phyloP scores from a whole-genome alignment of 208 protist species.

The Porcisia deanei region DNA sequence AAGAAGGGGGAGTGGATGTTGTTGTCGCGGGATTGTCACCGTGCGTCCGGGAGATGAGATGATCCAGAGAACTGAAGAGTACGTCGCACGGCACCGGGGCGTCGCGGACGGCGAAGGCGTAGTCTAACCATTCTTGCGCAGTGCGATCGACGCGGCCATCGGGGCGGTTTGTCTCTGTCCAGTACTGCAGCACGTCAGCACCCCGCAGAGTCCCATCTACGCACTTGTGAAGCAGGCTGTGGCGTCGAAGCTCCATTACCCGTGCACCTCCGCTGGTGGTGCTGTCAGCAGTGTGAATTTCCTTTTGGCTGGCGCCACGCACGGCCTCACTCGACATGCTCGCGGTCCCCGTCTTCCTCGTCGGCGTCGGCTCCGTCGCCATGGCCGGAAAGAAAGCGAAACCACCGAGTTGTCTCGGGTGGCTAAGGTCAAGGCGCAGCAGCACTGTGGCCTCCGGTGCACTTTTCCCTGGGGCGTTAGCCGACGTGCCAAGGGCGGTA shows the following conservation, averaged over 20 bases:
- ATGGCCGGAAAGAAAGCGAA: conserved; percentile 32
- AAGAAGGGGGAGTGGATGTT: background rate
- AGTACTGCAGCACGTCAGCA: conserved; percentile 73
- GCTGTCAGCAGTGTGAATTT: background rate
- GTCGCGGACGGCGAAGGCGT: conserved; percentile 49
- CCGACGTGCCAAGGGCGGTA: background rate
- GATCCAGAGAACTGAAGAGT: conserved; percentile 64
- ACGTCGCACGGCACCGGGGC: conserved; percentile 65
- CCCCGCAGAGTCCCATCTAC: conserved; percentile 55
- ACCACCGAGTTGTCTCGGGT: conserved; percentile 48
- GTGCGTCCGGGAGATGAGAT: conserved; percentile 33
- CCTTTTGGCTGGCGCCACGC: background rate
- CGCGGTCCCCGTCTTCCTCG: background rate
- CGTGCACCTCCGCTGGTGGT: background rate
- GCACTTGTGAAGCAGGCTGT: conserved; percentile 61
- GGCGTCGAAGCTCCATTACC: background rate
- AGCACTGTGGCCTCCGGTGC: conserved; percentile 37
- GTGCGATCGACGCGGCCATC: conserved; percentile 56
- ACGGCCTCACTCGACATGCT: background rate
- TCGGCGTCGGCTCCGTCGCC: background rate
- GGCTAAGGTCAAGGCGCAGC: conserved; percentile 63
- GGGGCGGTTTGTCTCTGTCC: conserved; percentile 74
- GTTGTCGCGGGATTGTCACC: background rate
- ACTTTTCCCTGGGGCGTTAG: background rate
- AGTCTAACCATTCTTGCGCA: conserved; percentile 71